phyloP scores from a whole-genome alignment of 306 rosid species.

The Castanea crenata region DNA sequence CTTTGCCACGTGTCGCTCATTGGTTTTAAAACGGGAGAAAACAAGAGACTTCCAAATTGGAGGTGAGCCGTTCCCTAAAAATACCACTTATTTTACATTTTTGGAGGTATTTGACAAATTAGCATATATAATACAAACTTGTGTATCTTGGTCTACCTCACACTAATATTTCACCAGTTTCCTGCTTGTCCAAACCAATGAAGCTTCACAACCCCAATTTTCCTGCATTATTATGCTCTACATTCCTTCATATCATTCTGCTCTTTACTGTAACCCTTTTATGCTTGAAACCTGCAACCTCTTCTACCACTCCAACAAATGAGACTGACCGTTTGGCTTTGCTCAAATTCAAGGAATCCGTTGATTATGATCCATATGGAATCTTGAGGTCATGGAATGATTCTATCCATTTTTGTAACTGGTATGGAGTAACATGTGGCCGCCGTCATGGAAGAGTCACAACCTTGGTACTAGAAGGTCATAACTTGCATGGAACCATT shows the following conservation, averaged over 20 bases:
- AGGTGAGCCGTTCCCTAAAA: too few species aligned
- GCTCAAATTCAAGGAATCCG: constrained; percentile 31
- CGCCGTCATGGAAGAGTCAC: constrained; percentile 18
- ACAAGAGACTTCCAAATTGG: neutral
- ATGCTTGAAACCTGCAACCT: neutral
- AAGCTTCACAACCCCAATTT: neutral
- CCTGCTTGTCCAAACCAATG: too few species aligned
- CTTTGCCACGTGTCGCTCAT: too few species aligned
- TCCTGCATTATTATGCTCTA: neutral
- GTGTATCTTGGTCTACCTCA: too few species aligned
- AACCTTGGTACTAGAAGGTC: constrained; percentile 10
- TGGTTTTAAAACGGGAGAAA: too few species aligned
- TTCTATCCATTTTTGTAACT: constrained; percentile 31
- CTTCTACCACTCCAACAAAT: constrained; percentile 1
- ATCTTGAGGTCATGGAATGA: constrained; percentile 36
- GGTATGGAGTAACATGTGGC: constrained; percentile 47
- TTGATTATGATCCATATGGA: constrained; percentile 13
- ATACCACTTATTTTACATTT: neutral
- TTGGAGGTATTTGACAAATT: too few species aligned
- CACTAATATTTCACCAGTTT: too few species aligned
- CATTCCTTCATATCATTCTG: neutral
- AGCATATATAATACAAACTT: too few species aligned
- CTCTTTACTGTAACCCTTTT: neutral
- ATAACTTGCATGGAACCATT: constrained; percentile 22
- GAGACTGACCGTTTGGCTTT: constrained; percentile 23